These are phyloP conservation scores for Nigrospora sphaerica DNA, from an alignment of 2,329 filamentous ascomycete genomes.

Conservation along the genomic window DNA sequence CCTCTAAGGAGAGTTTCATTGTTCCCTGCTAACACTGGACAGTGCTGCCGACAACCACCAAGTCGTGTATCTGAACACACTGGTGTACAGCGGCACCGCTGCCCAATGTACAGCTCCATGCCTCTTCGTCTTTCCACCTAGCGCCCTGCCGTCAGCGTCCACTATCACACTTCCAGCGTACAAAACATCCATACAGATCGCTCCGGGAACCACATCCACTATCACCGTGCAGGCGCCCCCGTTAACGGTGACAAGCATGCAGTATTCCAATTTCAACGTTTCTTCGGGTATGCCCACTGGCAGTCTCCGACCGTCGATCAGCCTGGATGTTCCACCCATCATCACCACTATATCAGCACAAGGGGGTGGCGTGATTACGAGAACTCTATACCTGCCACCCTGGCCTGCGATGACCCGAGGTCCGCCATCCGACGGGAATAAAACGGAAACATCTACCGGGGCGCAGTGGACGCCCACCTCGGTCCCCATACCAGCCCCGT, in stretches of 20 bases:
- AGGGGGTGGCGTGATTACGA: neutral
- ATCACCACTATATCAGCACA: neutral
- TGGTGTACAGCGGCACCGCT: too few species aligned
- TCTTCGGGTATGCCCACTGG: neutral
- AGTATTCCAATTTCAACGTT: neutral
- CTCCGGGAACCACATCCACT: neutral
- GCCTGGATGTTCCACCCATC: neutral
- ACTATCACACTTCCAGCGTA: neutral
- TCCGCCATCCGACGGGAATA: neutral
- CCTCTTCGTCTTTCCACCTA: neutral
- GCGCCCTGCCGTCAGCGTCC: neutral
- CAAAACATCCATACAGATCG: neutral
- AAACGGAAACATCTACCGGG: neutral
- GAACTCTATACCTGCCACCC: neutral
- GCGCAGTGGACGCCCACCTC: neutral
- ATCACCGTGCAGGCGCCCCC: neutral
- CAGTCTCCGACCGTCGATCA: neutral
- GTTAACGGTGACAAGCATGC: neutral
- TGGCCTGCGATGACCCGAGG: neutral
- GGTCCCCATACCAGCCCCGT: neutral
- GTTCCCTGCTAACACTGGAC: neutral
- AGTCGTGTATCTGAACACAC: neutral
- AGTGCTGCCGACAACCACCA: neutral
- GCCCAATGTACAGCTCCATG: neutral
- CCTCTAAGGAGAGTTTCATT: neutral